A percentile compares a stretch with the other conserved stretches of the same genome.
Conservation (phyloP, 2,329 filamentous ascomycete genomes). For the Trichoderma koningii region DNA sequence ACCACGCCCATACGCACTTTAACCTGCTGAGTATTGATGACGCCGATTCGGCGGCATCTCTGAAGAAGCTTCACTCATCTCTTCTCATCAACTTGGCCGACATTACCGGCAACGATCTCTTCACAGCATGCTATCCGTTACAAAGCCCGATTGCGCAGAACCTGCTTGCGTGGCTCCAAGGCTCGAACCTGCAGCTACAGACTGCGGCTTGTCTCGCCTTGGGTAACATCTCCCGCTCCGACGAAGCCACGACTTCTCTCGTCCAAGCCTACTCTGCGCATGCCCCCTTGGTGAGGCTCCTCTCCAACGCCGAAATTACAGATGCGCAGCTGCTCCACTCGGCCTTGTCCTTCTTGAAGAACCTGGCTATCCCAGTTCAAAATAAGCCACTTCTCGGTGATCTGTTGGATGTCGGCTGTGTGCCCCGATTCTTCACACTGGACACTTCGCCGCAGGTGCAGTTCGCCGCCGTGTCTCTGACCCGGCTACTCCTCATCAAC, state of each 20-base stretch:
- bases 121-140: slow-evolving; percentile 47
- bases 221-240: slow-evolving; percentile 63
- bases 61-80: slow-evolving; percentile 52
- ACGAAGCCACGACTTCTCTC: slow-evolving; percentile 54
- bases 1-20: slow-evolving; percentile 50
- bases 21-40: slow-evolving; percentile 45
- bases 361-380: slow-evolving; percentile 58
- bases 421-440: slow-evolving; percentile 58
- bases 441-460: slow-evolving; percentile 58
- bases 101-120: slow-evolving; percentile 53
- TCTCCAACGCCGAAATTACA: slow-evolving; percentile 45
- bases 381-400: slow-evolving; percentile 57
- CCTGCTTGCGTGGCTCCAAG: slow-evolving; percentile 52
- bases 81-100: slow-evolving; percentile 56
- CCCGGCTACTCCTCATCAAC: slow-evolving; percentile 57
- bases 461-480: slow-evolving; percentile 60
- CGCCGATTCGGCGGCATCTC: slow-evolving; percentile 47
- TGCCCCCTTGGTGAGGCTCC: slow-evolving; percentile 48
- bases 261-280: slow-evolving; percentile 47
- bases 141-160: slow-evolving; percentile 46
- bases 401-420: slow-evolving; percentile 48
- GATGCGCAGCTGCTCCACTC: slow-evolving; percentile 59
- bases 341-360: slow-evolving; percentile 63
- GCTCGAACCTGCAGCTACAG: slow-evolving; percentile 49
- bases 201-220: slow-evolving; percentile 62